Percentiles rank a stretch among this genome's conserved stretches.
These are phyloP conservation scores for Raphanus hybrid DNA, from an alignment of 441 rosid genomes.

Conservation along the genomic window DNA sequence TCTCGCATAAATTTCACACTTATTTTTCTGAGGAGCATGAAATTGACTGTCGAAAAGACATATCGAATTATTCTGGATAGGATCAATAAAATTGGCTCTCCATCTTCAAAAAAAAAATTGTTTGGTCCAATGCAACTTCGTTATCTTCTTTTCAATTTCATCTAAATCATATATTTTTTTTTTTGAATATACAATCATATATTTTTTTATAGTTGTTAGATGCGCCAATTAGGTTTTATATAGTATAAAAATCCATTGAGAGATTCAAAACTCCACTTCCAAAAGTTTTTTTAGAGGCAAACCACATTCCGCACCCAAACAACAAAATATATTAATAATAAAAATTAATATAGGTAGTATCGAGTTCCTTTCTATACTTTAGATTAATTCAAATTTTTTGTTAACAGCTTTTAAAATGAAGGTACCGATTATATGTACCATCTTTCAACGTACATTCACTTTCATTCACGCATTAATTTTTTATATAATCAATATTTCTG, in stretches of 20 bases:
- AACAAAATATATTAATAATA: not conserved
- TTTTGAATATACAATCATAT: not conserved
- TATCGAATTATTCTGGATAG: constrained; percentile 40
- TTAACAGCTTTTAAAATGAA: not conserved
- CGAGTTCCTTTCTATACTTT: constrained; percentile 24
- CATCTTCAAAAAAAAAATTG: constrained; percentile 25
- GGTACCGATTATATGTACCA: constrained; percentile 17
- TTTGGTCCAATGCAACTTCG: constrained; percentile 36
- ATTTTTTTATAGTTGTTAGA: not conserved
- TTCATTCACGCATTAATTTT: not conserved
- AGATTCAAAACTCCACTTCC: constrained; percentile 34
- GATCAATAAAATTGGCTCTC: constrained; percentile 27
- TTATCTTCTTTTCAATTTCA: constrained; percentile 9
- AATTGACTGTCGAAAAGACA: constrained; percentile 18
- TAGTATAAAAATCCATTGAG: constrained; percentile 1
- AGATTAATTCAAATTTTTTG: constrained; percentile 13
- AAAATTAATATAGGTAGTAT: constrained; percentile 33
- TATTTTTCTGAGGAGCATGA: constrained; percentile 5
- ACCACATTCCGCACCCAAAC: constrained; percentile 29
- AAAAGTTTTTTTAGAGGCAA: constrained; percentile 30
- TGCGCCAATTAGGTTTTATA: constrained; percentile 9
- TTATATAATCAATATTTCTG: not conserved
- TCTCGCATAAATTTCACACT: constrained; percentile 16
- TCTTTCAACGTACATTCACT: constrained; percentile 9
- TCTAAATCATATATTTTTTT: not conserved